Conservation (phyloP, 805 yeast genomes). For the Wickerhamiella occidentalis region DNA sequence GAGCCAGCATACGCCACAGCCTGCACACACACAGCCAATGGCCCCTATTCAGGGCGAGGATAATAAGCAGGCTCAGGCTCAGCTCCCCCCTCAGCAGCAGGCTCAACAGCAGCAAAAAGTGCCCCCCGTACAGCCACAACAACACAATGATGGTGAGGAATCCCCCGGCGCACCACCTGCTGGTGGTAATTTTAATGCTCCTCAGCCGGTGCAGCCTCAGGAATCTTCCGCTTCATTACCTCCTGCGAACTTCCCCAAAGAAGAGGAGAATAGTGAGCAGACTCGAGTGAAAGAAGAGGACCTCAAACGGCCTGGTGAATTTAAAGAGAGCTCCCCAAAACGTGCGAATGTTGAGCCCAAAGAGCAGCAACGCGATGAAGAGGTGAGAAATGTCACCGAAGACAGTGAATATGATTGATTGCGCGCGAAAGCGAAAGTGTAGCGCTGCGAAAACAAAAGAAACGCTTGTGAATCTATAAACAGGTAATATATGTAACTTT, state of each 20-base stretch:
- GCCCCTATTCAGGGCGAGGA: background rate
- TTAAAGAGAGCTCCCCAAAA: conserved; percentile 16
- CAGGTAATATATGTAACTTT: background rate
- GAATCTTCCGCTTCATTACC: background rate
- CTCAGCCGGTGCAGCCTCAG: conserved; percentile 3
- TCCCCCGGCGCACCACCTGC: background rate
- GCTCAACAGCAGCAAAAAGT: conserved; percentile 15
- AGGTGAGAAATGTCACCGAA: conserved; percentile 21
- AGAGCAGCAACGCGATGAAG: conserved; percentile 12
- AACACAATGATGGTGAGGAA: background rate
- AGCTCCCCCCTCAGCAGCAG: conserved; percentile 8
- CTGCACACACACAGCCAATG: background rate
- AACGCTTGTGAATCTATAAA: background rate
- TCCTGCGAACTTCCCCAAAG: background rate
- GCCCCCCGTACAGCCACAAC: background rate
- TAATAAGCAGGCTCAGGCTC: background rate
- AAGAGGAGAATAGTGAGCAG: background rate
- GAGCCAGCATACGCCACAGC: background rate
- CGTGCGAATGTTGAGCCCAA: conserved; percentile 12
- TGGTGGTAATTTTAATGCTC: background rate
- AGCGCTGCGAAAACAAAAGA: too few species aligned
- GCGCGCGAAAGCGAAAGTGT: too few species aligned
- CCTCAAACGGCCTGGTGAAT: conserved; percentile 15
- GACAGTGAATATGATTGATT: conserved; percentile 23
- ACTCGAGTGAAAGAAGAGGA: conserved; percentile 7